Evolutionary conservation across 805 yeast genomes (phyloP), one percentile per base, ranked within the genome.

Genomic region (Isabelozyma rhagii): DNA sequence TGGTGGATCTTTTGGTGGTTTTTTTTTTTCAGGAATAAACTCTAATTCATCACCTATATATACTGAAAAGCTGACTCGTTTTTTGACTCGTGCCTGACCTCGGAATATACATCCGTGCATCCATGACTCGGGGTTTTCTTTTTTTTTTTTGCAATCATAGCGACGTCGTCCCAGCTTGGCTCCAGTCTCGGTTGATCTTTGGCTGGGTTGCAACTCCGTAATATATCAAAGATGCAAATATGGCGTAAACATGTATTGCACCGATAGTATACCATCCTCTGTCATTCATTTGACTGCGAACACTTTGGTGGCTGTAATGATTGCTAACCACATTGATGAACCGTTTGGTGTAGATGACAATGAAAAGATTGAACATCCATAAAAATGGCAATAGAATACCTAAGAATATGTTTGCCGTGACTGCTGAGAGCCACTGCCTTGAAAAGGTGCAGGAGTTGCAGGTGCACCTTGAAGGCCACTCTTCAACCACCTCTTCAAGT

Each of bases 311-410:
- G 10, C 36, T 31, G 36, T 5, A 31, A 31, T 10, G 36, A 8
- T 4, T 31, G 36, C 5, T 31, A 8, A 31, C n/a, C 36, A 31
- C 36, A 31, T 31, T 31, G 10, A 9, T 8, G 8, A 31, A 31
- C 36, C 36, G 36, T 9, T 13, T 31, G 36, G n/a, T 48, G 29
- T 39, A 51, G 3, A 50, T 9, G 2, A 59, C 45, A 2, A 47
- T 31, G 1, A 41, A 44, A 5, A 57, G 34, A 41, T 50, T 51
- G 15, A 42, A 46, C 0, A 58, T 1, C 68, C 69, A 63, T n/a
- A 60, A 8, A 3, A 49, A 41, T 14, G 68, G 69, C 29, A 56
- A 47, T 9, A 58, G 4, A 1, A 51, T 3, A 1, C 68, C 67
- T 43, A 64, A 40, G 8, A 48, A 52, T 5, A 17, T 36, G 25